These are phyloP conservation scores for Microbotryum saponariae DNA, from an alignment of 1,284 basidiomycete genomes.

Conservation along the genomic window DNA sequence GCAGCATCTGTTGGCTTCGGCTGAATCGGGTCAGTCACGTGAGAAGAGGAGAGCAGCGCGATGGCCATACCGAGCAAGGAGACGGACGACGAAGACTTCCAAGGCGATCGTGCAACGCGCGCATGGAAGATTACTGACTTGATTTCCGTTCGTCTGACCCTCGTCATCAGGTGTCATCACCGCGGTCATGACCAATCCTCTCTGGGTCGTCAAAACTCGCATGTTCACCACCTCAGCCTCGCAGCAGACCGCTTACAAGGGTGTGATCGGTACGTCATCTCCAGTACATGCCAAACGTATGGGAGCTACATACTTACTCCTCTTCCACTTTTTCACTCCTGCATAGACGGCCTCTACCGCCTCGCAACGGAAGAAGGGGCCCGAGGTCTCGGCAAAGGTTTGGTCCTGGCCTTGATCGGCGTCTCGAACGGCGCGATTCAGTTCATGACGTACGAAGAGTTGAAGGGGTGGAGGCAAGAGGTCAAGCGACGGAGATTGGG, in stretches of 20 bases:
- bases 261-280: slow-evolving; percentile 60
- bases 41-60: too few species aligned
- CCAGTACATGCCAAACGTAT: background rate
- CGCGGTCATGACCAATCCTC: slow-evolving; percentile 90
- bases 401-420: slow-evolving; percentile 79
- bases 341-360: slow-evolving; percentile 64
- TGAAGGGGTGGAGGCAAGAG: slow-evolving; percentile 73
- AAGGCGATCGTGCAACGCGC: background rate
- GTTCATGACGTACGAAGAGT: slow-evolving; percentile 92
- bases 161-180: slow-evolving; percentile 69
- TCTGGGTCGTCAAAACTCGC: slow-evolving; percentile 97
- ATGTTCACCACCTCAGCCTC: slow-evolving; percentile 79
- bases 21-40: slow-evolving; percentile 76
- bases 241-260: slow-evolving; percentile 63
- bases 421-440: slow-evolving; percentile 94
- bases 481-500: slow-evolving; percentile 53
- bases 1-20: slow-evolving; percentile 80
- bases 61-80: too few species aligned
- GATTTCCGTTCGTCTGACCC: background rate
- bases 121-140: background rate
- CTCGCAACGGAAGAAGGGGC: slow-evolving; percentile 57
- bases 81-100: too few species aligned
- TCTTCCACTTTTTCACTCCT: slow-evolving; percentile 3
- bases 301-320: too few species aligned
- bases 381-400: slow-evolving; percentile 77